Conservation (phyloP, 768 basidiomycete species). For the Tremella mesenterica region DNA sequence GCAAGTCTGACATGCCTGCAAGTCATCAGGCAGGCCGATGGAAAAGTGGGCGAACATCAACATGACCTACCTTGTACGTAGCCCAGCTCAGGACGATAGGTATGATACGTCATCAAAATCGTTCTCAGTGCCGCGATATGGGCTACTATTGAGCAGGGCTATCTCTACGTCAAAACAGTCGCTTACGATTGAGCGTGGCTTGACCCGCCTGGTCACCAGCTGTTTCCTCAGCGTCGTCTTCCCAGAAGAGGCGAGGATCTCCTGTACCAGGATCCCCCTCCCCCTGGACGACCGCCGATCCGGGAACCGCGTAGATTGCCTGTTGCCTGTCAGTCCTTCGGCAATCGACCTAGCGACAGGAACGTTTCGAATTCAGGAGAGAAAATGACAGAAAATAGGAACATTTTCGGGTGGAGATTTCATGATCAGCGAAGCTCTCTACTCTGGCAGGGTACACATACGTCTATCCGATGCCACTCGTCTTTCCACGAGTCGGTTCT, state of each 20-base stretch:
- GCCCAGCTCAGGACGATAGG: constrained; percentile 51
- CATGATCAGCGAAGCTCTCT: background rate
- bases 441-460: constrained; percentile 19
- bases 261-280: constrained; percentile 54
- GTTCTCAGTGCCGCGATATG: constrained; percentile 81
- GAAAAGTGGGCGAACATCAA: background rate
- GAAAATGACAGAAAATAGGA: too few relatives aligned
- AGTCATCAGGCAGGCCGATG: background rate
- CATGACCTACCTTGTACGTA: constrained; percentile 67
- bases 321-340: constrained; percentile 92
- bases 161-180: background rate
- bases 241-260: constrained; percentile 24
- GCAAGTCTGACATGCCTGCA: constrained; percentile 82
- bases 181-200: constrained; percentile 41
- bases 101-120: constrained; percentile 64
- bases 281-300: constrained; percentile 16
- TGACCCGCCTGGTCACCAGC: too few relatives aligned
- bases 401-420: too few relatives aligned
- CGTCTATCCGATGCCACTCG: constrained; percentile 50
- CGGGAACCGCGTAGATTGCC: constrained; percentile 60
- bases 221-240: constrained; percentile 32
- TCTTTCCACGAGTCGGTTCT: constrained; percentile 61
- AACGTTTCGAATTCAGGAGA: background rate
- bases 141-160: constrained; percentile 24
- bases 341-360: constrained; percentile 71